These are phyloP conservation scores for Amaranthus hypochondriacus DNA, from an alignment of 148 eudicot species.

Conservation along the genomic window DNA sequence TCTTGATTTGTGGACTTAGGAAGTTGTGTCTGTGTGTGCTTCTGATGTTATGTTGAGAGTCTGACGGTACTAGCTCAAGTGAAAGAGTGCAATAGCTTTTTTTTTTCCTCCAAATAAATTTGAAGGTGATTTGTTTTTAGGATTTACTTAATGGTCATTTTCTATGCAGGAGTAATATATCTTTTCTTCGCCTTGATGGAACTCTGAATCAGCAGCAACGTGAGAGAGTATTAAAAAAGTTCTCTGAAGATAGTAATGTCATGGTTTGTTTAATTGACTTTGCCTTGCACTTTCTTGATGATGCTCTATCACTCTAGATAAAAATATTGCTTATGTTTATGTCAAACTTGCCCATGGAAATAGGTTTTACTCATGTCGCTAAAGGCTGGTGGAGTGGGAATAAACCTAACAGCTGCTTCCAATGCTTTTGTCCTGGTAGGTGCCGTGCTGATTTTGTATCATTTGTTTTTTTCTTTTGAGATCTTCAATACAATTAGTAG, in stretches of 20 bases:
- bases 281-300: not conserved
- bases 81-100: not conserved
- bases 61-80: not conserved
- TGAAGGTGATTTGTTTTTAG: not conserved
- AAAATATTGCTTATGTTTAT: not conserved
- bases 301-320: not conserved
- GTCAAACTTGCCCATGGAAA: constrained; percentile 9
- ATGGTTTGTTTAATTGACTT: constrained; percentile 43
- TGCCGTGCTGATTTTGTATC: constrained; percentile 2
- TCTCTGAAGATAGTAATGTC: constrained; percentile 76
- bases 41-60: not conserved
- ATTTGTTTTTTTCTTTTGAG: not conserved
- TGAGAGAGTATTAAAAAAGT: constrained; percentile 82
- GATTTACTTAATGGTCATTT: constrained; percentile 1
- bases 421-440: constrained; percentile 95
- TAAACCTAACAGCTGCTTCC: constrained; percentile 90
- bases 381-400: constrained; percentile 99
- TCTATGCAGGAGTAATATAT: constrained; percentile 57
- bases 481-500: not conserved
- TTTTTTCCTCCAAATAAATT: not conserved
- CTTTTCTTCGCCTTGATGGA: constrained; percentile 93
- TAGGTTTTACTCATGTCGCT: constrained; percentile 93
- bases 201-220: constrained; percentile 88
- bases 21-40: not conserved
- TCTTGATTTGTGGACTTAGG: not conserved